Base-by-base conservation (phyloP, 1,284 basidiomycete genomes). In the Microbotryum silenes-acaulis region DNA sequence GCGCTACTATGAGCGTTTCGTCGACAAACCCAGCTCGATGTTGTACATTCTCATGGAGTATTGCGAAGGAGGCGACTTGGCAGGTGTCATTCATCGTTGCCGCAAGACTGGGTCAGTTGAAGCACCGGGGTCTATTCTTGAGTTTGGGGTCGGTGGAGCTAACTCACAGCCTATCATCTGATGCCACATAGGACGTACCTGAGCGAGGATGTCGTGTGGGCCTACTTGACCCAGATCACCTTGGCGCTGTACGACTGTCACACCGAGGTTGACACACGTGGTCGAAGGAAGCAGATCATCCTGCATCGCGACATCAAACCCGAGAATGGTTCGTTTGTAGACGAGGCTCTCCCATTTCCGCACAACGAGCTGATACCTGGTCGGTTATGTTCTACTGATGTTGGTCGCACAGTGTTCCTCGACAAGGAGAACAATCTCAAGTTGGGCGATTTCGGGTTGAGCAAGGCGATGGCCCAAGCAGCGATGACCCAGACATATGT, bases 1-100 rank as follows among this genome's bases (percentile, higher is more conserved):
- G 66, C 86, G 87, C 70, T 94, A 93, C 76, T 85, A 89, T 70
- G 91, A 94, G 79, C 82, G 91, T 65, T 83, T 89, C 73, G 89
- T 94, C 59, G 94, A 97, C 77, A 82, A 87, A 87, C 93, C 65
- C 61, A 87, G 88, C 54, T 89, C 90, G 51, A 88, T 90, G 62
- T 83, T 97, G 50, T 93, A 92, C 76, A 96, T 96, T 65, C 80
- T 96, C 65, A 97, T 96, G 92, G 92, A 96, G 79, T 96, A 88
- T 74, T 97, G 93, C 74, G 89, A 90, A 9, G 91, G 91, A 27
- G 93, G 94, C 10, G 93, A 97, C 78, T 81, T 97, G 55, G 89
- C 89, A 2, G 79, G 83, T 33, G 77, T 94, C 70, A 93, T 97
- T 75, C 88, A 89, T 74, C 83, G 85, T 64, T 83, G 86, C 25